These are phyloP conservation scores for Tricholoma terreum DNA, from an alignment of 768 basidiomycete species.

Conservation along the genomic window DNA sequence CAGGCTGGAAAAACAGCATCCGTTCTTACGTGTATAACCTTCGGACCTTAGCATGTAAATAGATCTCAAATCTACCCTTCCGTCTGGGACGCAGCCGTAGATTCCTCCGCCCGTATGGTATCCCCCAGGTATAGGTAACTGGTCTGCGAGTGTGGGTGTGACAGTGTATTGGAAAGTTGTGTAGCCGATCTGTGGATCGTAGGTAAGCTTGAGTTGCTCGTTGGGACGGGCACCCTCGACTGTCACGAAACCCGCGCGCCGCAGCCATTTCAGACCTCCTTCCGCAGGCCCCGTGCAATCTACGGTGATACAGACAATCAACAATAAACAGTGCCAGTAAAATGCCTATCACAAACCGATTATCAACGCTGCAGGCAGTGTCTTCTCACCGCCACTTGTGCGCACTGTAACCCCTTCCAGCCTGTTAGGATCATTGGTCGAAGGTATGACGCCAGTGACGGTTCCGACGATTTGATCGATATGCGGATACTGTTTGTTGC, in stretches of 20 bases:
- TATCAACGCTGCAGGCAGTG: neutral
- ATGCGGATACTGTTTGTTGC: slow-evolving; percentile 15
- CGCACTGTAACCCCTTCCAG: slow-evolving; percentile 13
- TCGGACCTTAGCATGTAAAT: neutral
- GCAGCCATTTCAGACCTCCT: slow-evolving; percentile 25
- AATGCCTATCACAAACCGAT: neutral
- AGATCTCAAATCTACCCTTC: neutral
- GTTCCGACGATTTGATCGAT: slow-evolving; percentile 23
- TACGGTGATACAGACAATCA: neutral
- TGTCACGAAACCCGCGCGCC: slow-evolving; percentile 18
- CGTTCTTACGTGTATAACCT: neutral
- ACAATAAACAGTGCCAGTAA: neutral
- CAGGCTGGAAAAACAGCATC: too few species aligned
- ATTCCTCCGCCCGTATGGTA: neutral
- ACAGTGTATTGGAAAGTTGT: neutral
- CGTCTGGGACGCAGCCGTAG: neutral
- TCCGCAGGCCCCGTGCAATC: slow-evolving; percentile 30
- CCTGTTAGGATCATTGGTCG: slow-evolving; percentile 10
- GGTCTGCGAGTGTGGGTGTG: neutral
- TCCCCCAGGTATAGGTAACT: neutral
- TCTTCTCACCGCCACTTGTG: neutral
- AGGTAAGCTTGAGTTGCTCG: neutral
- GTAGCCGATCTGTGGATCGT: neutral
- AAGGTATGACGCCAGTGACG: slow-evolving; percentile 21
- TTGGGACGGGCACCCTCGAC: neutral